A percentile compares a stretch with the other conserved stretches of the same genome.
Conservation (phyloP, 768 basidiomycete genomes). For the Termitomyces sp. region DNA sequence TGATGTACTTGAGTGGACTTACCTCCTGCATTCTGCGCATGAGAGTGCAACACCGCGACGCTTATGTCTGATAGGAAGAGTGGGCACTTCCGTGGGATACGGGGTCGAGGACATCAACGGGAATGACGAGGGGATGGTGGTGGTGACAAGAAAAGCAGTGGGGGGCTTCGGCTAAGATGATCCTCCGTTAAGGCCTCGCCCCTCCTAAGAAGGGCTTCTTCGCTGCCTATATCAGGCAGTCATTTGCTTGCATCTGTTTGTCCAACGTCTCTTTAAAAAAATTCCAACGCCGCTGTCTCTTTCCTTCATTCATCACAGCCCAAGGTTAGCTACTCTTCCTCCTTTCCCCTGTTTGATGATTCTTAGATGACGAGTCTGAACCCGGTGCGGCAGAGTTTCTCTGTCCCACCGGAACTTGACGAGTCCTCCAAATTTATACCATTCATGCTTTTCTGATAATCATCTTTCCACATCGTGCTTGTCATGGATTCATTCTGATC, state of each 20-base stretch:
- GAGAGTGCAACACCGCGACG: conserved; percentile 52
- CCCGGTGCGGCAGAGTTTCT: conserved; percentile 52
- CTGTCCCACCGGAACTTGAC: conserved; percentile 49
- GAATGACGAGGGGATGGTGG: conserved; percentile 15
- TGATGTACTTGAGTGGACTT: conserved; percentile 11
- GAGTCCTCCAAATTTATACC: conserved; percentile 62
- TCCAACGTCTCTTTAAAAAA: conserved; percentile 13
- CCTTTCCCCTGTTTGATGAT: conserved; percentile 28
- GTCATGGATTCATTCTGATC: conserved; percentile 16
- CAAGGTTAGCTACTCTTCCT: conserved; percentile 16
- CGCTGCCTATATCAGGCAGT: not conserved
- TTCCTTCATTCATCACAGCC: conserved; percentile 9
- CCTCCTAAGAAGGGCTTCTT: not conserved
- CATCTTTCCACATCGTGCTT: conserved; percentile 15
- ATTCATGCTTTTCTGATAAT: conserved; percentile 90
- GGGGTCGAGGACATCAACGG: conserved; percentile 15
- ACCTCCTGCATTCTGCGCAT: conserved; percentile 71
- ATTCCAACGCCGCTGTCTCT: conserved; percentile 10
- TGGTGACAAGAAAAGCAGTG: conserved; percentile 15
- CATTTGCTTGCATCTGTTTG: conserved; percentile 21
- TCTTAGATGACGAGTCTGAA: conserved; percentile 81
- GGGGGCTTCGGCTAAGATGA: conserved; percentile 19
- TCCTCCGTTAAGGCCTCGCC: conserved; percentile 18
- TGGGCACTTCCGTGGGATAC: conserved; percentile 13
- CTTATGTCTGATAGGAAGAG: conserved; percentile 32